Evolutionary conservation across 106 monocot genomes (phyloP).

Genomic region (Posidonia australis): DNA sequence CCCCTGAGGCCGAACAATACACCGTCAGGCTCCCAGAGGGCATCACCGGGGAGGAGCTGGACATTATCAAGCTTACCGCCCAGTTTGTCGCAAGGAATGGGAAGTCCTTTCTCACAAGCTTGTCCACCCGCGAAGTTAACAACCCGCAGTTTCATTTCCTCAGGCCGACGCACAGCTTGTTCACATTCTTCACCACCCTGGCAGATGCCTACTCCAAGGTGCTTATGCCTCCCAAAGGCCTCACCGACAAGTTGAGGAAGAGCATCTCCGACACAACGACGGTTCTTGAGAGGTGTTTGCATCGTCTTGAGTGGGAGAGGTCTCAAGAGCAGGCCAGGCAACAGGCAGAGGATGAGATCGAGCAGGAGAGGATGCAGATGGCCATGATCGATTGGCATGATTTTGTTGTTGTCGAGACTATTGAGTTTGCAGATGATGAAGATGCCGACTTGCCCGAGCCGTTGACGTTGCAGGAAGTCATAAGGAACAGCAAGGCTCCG

Average conservation of each 20-base stretch:
- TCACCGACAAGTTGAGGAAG: constrained; percentile 47
- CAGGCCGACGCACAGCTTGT: constrained; percentile 94
- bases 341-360: constrained; percentile 96
- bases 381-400: constrained; percentile 99
- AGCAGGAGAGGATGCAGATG: constrained; percentile 92
- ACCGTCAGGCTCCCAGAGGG: constrained; percentile 86
- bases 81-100: constrained; percentile 94
- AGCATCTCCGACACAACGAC: constrained; percentile 45
- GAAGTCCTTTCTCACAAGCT: constrained; percentile 53
- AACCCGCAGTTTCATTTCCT: constrained; percentile 86
- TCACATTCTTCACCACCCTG: constrained; percentile 81
- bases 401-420: constrained; percentile 91
- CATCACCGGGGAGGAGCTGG: constrained; percentile 89
- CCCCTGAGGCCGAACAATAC: constrained; percentile 79
- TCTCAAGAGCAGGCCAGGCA: constrained; percentile 95
- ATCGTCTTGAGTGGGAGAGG: constrained; percentile 91
- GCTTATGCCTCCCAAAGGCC: constrained; percentile 64
- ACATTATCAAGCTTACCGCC: constrained; percentile 91
- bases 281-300: constrained; percentile 79
- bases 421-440: constrained; percentile 96
- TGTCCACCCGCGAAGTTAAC: constrained; percentile 52
- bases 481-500: constrained; percentile 65
- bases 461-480: constrained; percentile 80
- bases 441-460: constrained; percentile 76
- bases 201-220: constrained; percentile 94